Evolutionary conservation across 1,139 yeast species (phyloP).

Genomic region (Scheffersomyces illinoinensis): DNA sequence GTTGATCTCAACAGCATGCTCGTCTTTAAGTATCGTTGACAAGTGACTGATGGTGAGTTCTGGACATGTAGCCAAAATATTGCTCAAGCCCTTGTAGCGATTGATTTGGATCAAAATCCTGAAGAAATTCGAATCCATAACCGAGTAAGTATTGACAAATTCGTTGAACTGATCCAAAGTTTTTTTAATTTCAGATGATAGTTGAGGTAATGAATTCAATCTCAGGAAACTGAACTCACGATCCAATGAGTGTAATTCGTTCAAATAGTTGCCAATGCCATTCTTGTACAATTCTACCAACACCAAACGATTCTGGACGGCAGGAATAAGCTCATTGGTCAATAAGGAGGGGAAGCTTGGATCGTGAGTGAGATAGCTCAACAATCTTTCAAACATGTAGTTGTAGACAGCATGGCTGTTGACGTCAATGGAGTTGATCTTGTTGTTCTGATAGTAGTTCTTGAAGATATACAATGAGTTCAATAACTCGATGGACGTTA

Average conservation of each 20-base stretch:
- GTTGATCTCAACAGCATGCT: constrained; percentile 6
- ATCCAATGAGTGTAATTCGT: constrained; percentile 26
- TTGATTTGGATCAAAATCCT: constrained; percentile 25
- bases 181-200: constrained; percentile 20
- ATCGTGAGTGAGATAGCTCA: constrained; percentile 6
- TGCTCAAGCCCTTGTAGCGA: constrained; percentile 25
- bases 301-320: constrained; percentile 10
- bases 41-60: constrained; percentile 7
- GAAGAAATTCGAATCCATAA: constrained; percentile 19
- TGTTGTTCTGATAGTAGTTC: constrained; percentile 22
- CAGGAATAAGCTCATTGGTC: constrained; percentile 14
- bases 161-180: constrained; percentile 22
- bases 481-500: constrained; percentile 29
- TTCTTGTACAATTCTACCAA: constrained; percentile 15
- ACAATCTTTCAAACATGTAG: constrained; percentile 21
- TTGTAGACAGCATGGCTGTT: constrained; percentile 20
- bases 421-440: constrained; percentile 17
- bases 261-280: constrained; percentile 25
- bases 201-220: constrained; percentile 13
- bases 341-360: constrained; percentile 11
- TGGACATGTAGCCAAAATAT: constrained; percentile 18
- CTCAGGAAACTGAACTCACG: constrained; percentile 22
- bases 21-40: constrained; percentile 6
- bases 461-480: constrained; percentile 32
- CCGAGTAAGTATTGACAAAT: constrained; percentile 13